Conservation (phyloP, 2,329 filamentous ascomycete species). For the Arthrobotrys conoides region DNA sequence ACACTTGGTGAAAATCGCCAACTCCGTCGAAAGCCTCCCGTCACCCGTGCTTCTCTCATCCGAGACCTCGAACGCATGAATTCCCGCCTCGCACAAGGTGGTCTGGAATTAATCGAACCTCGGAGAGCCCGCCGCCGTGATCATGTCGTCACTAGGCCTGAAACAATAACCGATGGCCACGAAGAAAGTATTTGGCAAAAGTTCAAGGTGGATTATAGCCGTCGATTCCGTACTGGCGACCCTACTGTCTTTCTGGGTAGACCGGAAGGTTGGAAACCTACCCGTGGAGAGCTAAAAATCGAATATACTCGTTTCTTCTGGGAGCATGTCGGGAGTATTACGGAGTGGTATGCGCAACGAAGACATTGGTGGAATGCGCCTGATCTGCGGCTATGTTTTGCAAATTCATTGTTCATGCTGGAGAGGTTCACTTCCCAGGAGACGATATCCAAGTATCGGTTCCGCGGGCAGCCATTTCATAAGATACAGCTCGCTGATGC, state of each 20-base stretch:
- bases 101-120: constrained; percentile 28
- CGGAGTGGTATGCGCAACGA: constrained; percentile 19
- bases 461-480: neutral
- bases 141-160: constrained; percentile 26
- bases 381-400: constrained; percentile 30
- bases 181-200: constrained; percentile 46
- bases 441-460: constrained; percentile 19
- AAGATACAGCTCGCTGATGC: neutral
- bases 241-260: constrained; percentile 47
- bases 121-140: constrained; percentile 11
- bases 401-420: constrained; percentile 35
- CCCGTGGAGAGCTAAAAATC: constrained; percentile 31
- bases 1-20: constrained; percentile 8
- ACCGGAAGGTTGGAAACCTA: constrained; percentile 33
- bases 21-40: constrained; percentile 5
- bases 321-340: constrained; percentile 16
- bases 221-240: constrained; percentile 37
- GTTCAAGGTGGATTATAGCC: constrained; percentile 43
- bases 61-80: constrained; percentile 41
- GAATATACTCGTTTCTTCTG: constrained; percentile 37
- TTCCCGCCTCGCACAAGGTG: constrained; percentile 5
- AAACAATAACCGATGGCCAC: constrained; percentile 22
- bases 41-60: constrained; percentile 16
- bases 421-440: constrained; percentile 18
- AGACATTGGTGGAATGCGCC: constrained; percentile 47